These are phyloP conservation scores for Ceratocystis destructans DNA, from an alignment of 2,329 filamentous ascomycete genomes.

Conservation along the genomic window DNA sequence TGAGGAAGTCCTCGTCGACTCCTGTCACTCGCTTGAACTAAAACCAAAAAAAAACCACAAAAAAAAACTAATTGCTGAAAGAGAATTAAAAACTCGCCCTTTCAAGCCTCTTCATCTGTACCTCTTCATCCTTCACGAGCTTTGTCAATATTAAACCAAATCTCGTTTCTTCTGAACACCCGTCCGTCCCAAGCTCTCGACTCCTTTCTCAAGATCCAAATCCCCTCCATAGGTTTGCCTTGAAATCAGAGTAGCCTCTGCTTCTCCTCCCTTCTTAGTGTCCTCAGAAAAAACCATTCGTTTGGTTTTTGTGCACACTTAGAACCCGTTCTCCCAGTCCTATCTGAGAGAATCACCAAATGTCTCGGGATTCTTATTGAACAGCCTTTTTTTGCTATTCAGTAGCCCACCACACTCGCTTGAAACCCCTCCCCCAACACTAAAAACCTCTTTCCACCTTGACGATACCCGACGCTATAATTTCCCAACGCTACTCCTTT, in stretches of 20 bases:
- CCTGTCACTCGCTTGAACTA: slow-evolving; percentile 56
- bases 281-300: background rate
- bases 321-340: background rate
- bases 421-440: slow-evolving; percentile 5
- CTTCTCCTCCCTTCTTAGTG: background rate
- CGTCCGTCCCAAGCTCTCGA: background rate
- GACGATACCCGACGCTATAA: background rate
- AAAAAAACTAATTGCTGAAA: background rate
- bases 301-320: slow-evolving; percentile 8
- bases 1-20: slow-evolving; percentile 61
- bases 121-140: background rate
- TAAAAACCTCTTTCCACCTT: background rate
- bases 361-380: slow-evolving; percentile 18
- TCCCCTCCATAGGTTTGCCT: background rate
- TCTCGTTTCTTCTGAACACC: background rate
- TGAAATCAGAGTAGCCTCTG: background rate
- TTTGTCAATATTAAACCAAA: slow-evolving; percentile 1
- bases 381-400: slow-evolving; percentile 12
- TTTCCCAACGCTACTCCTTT: background rate
- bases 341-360: slow-evolving; percentile 9
- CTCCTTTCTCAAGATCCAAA: background rate
- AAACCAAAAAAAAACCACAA: too few species aligned
- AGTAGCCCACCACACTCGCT: slow-evolving; percentile 19
- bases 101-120: background rate
- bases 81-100: slow-evolving; percentile 4